Percentiles rank a stretch among this genome's conserved stretches.
phyloP scores from a whole-genome alignment of 2,329 filamentous ascomycete genomes.

The Aspergillus aculeatinus region DNA sequence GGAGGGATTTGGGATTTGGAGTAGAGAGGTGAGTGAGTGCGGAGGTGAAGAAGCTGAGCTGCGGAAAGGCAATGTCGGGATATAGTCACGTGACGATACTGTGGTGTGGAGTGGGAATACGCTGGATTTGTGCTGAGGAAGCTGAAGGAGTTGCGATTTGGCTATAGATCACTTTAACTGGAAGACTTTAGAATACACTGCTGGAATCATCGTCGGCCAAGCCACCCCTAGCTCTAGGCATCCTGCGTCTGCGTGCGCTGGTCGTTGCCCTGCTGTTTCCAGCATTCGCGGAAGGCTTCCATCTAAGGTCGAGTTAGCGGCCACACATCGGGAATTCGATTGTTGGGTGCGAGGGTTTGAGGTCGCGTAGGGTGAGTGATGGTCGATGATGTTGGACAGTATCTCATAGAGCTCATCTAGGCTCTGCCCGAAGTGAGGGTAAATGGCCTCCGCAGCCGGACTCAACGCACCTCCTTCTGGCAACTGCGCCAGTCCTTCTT shows the following conservation, averaged over 20 bases:
- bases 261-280: constrained; percentile 87
- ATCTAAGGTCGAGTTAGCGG: constrained; percentile 59
- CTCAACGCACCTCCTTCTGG: constrained; percentile 72
- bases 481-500: constrained; percentile 95
- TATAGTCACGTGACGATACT: constrained; percentile 27
- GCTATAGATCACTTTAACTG: not conserved
- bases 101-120: not conserved
- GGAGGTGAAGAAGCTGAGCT: not conserved
- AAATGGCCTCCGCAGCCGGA: not conserved
- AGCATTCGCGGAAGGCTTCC: constrained; percentile 84
- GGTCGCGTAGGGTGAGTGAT: not conserved
- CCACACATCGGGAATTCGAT: not conserved
- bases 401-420: not conserved
- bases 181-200: constrained; percentile 8
- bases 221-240: constrained; percentile 37
- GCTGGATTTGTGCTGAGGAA: not conserved
- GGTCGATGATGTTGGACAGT: not conserved
- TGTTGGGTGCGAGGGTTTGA: not conserved
- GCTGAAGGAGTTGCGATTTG: not conserved
- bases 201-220: not conserved
- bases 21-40: not conserved
- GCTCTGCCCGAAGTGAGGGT: not conserved
- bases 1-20: not conserved
- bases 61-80: constrained; percentile 12
- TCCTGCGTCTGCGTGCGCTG: constrained; percentile 77